Evolutionary conservation across 2,329 filamentous ascomycete genomes (phyloP).

Genomic region (Apiospora saccharicola): DNA sequence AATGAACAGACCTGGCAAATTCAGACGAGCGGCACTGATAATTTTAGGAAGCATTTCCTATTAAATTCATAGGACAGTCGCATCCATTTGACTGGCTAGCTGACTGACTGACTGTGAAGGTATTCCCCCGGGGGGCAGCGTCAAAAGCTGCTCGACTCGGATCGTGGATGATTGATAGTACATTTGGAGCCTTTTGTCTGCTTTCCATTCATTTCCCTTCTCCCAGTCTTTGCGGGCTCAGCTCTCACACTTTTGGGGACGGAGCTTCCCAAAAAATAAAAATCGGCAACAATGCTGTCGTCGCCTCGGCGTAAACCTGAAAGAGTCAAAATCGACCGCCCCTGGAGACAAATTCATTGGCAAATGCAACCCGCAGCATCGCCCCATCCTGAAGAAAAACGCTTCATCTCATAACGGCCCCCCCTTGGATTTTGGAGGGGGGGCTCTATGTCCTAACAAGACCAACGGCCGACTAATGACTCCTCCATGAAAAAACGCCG

Average conservation of each 20-base stretch:
- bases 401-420: conserved; percentile 20
- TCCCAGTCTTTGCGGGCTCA: not conserved
- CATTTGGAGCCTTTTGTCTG: conserved; percentile 6
- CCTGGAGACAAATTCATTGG: conserved; percentile 4
- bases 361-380: not conserved
- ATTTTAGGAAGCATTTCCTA: conserved; percentile 27
- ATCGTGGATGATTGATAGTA: conserved; percentile 10
- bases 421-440: not conserved
- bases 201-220: conserved; percentile 12
- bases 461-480: conserved; percentile 32
- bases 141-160: conserved; percentile 10
- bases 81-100: not conserved
- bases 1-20: conserved; percentile 25
- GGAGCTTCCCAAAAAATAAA: not conserved
- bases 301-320: conserved; percentile 13
- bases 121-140: not conserved
- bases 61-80: conserved; percentile 13
- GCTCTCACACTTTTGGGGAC: not conserved
- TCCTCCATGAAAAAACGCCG: conserved; percentile 39
- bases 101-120: not conserved
- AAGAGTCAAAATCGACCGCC: conserved; percentile 19
- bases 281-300: conserved; percentile 12
- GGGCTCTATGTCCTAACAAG: conserved; percentile 34
- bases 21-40: conserved; percentile 32
- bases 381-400: conserved; percentile 21